These are phyloP conservation scores for Pythium insidiosum DNA, from an alignment of 352 stramenopile species.

Conservation along the genomic window DNA sequence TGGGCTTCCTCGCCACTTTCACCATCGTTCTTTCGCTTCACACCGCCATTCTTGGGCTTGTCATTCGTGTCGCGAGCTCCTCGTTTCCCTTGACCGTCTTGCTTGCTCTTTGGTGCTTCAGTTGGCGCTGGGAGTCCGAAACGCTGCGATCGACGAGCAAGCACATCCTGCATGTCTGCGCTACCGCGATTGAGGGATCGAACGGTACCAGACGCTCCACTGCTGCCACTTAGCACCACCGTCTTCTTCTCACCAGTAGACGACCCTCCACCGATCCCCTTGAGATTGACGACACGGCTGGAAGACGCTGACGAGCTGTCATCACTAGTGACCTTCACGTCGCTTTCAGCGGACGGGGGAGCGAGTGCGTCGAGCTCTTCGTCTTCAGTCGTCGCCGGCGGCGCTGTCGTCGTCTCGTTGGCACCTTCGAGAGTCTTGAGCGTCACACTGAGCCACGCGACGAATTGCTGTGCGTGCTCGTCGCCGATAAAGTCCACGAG, in stretches of 20 bases:
- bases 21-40: slow-evolving; percentile 19
- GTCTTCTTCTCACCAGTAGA: slow-evolving; percentile 37
- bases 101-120: too few relatives aligned
- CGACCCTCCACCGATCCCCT: slow-evolving; percentile 25
- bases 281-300: slow-evolving; percentile 65
- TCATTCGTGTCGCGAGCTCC: too few relatives aligned
- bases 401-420: slow-evolving; percentile 5
- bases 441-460: slow-evolving; percentile 52
- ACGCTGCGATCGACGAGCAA: slow-evolving; percentile 66
- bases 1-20: slow-evolving; percentile 7
- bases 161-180: slow-evolving; percentile 34
- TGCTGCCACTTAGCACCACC: slow-evolving; percentile 27
- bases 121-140: slow-evolving; percentile 63
- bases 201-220: slow-evolving; percentile 34
- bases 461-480: slow-evolving; percentile 65
- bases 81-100: too few relatives aligned
- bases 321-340: too few relatives aligned
- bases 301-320: too few relatives aligned
- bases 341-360: background rate
- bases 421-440: slow-evolving; percentile 40
- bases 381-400: slow-evolving; percentile 6
- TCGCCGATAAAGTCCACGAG: slow-evolving; percentile 82
- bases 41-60: slow-evolving; percentile 15
- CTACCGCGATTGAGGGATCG: slow-evolving; percentile 31
- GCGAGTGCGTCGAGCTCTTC: slow-evolving; percentile 12